Conservation (phyloP, 208 protist genomes). For the Acanthamoeba rhysodes region DNA sequence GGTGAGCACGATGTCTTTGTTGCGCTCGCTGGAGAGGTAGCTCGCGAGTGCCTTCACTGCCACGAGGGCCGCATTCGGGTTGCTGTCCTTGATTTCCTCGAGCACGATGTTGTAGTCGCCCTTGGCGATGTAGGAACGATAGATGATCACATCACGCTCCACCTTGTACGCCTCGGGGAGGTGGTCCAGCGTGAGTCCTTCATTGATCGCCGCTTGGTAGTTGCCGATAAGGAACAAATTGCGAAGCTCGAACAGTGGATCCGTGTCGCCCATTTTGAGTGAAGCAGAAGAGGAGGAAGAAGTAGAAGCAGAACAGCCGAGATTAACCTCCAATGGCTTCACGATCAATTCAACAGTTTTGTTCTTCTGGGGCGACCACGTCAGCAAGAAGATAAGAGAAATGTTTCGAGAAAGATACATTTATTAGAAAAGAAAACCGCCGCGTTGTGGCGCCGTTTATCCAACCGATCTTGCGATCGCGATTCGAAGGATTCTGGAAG, state of each 20-base stretch:
- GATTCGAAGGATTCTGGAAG: too few species aligned
- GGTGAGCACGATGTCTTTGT: slow-evolving; percentile 80
- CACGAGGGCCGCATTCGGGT: slow-evolving; percentile 74
- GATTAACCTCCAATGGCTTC: background rate
- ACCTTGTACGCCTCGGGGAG: background rate
- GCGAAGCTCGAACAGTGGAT: slow-evolving; percentile 74
- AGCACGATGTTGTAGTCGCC: slow-evolving; percentile 82
- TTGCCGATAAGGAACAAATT: slow-evolving; percentile 74
- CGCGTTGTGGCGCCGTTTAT: too few species aligned
- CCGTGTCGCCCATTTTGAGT: slow-evolving; percentile 29
- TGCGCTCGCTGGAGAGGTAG: slow-evolving; percentile 78
- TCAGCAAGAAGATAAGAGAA: background rate
- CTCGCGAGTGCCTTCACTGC: slow-evolving; percentile 80
- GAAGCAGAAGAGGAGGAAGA: background rate
- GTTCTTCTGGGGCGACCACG: too few species aligned
- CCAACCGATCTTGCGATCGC: too few species aligned
- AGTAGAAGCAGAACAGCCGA: background rate
- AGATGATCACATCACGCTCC: slow-evolving; percentile 72
- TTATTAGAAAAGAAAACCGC: too few species aligned
- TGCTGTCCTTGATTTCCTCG: slow-evolving; percentile 74
- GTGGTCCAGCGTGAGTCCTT: slow-evolving; percentile 69
- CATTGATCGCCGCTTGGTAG: slow-evolving; percentile 76
- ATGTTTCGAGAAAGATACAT: background rate
- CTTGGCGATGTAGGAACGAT: slow-evolving; percentile 79
- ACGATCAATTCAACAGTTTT: too few species aligned